phyloP scores from a whole-genome alignment of 2,329 filamentous ascomycete genomes.

The Trichoderma koningiopsis region DNA sequence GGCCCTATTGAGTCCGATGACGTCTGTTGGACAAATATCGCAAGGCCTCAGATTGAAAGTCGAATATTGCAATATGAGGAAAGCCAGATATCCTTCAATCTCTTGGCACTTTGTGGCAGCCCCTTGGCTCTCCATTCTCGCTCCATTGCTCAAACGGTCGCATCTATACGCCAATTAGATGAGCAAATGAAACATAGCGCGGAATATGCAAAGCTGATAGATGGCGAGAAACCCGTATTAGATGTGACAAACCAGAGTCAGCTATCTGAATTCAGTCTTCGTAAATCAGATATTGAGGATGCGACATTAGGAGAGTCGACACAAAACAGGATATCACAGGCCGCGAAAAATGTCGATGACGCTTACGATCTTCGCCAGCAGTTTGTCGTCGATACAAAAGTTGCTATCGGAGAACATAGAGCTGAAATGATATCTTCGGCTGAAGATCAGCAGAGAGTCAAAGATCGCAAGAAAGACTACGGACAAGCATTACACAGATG shows the following conservation, averaged over 20 bases:
- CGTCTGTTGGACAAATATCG: slow-evolving; percentile 63
- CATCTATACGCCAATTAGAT: slow-evolving; percentile 44
- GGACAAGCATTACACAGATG: slow-evolving; percentile 69
- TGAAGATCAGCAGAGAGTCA: slow-evolving; percentile 55
- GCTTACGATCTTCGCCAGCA: slow-evolving; percentile 43
- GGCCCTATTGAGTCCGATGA: slow-evolving; percentile 40
- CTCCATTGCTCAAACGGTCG: slow-evolving; percentile 48
- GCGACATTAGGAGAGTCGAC: slow-evolving; percentile 29
- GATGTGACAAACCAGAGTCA: slow-evolving; percentile 30
- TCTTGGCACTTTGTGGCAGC: slow-evolving; percentile 73
- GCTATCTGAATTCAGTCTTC: slow-evolving; percentile 39
- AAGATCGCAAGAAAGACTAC: slow-evolving; percentile 66
- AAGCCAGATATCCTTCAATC: slow-evolving; percentile 70
- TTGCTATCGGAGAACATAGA: slow-evolving; percentile 49
- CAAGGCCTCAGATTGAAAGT: slow-evolving; percentile 63
- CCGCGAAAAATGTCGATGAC: slow-evolving; percentile 28
- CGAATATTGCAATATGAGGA: slow-evolving; percentile 70
- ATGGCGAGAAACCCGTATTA: slow-evolving; percentile 31
- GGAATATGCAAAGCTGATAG: slow-evolving; percentile 32
- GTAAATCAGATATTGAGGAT: slow-evolving; percentile 31
- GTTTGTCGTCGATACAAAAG: slow-evolving; percentile 45
- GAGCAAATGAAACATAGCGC: slow-evolving; percentile 32
- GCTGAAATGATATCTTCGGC: slow-evolving; percentile 50
- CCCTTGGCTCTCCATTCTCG: slow-evolving; percentile 56
- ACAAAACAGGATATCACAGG: slow-evolving; percentile 26